Evolutionary conservation across 2,329 filamentous ascomycete genomes (phyloP).

Genomic region (Phaeomoniella chlamydospora): DNA sequence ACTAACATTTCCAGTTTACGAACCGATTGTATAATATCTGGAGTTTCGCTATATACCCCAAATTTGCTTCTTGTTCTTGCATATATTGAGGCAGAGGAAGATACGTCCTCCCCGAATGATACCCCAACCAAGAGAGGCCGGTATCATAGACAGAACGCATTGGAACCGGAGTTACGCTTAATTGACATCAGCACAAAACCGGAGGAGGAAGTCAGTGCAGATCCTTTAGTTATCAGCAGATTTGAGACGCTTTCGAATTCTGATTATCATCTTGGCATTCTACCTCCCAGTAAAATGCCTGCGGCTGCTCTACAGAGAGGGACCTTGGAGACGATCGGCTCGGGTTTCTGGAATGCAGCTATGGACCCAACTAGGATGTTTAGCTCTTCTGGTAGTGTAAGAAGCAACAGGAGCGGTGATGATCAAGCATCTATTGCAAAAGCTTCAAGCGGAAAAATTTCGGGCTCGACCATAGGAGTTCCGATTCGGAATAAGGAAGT

Average conservation of each 20-base stretch:
- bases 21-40: constrained; percentile 95
- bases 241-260: constrained; percentile 74
- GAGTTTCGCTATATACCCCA: constrained; percentile 90
- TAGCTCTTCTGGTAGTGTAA: constrained; percentile 69
- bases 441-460: constrained; percentile 26
- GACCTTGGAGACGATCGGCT: constrained; percentile 46
- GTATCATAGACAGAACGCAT: constrained; percentile 58
- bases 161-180: constrained; percentile 76
- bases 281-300: constrained; percentile 61
- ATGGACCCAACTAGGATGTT: constrained; percentile 80
- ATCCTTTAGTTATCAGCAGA: constrained; percentile 71
- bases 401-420: constrained; percentile 37
- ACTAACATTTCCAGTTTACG: constrained; percentile 47
- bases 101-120: constrained; percentile 46
- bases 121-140: constrained; percentile 12
- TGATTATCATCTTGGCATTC: constrained; percentile 78
- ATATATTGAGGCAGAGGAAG: constrained; percentile 63
- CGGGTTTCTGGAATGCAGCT: constrained; percentile 80
- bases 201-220: constrained; percentile 63
- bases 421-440: constrained; percentile 42
- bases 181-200: constrained; percentile 68
- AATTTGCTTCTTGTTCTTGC: constrained; percentile 82
- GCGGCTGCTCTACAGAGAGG: constrained; percentile 53
- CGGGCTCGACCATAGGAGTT: constrained; percentile 41
- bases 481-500: constrained; percentile 28